A percentile compares a stretch with the other conserved stretches of the same genome.
Conservation (phyloP, 1,284 basidiomycete genomes). For the Ganoderma multipileum region DNA sequence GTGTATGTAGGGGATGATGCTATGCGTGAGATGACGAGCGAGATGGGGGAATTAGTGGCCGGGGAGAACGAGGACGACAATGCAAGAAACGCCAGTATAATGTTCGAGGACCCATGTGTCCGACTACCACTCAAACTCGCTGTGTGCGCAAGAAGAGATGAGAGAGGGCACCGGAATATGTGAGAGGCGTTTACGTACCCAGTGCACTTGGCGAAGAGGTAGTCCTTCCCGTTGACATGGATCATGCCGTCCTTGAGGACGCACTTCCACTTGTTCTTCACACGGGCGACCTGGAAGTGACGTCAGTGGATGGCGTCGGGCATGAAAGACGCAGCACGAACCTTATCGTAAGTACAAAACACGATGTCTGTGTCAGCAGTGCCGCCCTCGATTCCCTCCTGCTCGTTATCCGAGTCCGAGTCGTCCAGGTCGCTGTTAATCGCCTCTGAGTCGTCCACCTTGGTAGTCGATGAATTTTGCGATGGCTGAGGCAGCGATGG, state of each 20-base stretch:
- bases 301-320: neutral
- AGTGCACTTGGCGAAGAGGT: conserved; percentile 96
- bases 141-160: neutral
- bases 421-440: conserved; percentile 98
- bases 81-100: conserved; percentile 13
- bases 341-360: conserved; percentile 99
- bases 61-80: conserved; percentile 8
- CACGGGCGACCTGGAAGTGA: conserved; percentile 81
- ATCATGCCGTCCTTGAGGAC: conserved; percentile 99
- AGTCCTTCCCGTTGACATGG: conserved; percentile 96
- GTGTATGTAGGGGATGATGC: conserved; percentile 22
- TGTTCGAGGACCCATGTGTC: conserved; percentile 1
- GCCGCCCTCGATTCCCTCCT: conserved; percentile 76
- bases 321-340: conserved; percentile 40
- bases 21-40: conserved; percentile 27
- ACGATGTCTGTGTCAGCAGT: conserved; percentile 89
- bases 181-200: conserved; percentile 56
- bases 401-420: conserved; percentile 83
- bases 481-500: conserved; percentile 45
- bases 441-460: conserved; percentile 72
- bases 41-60: neutral
- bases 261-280: conserved; percentile 99
- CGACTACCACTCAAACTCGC: conserved; percentile 38
- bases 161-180: neutral
- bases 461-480: conserved; percentile 39